phyloP scores from a whole-genome alignment of 352 stramenopile genomes.

The Phytopythium oedochilum region DNA sequence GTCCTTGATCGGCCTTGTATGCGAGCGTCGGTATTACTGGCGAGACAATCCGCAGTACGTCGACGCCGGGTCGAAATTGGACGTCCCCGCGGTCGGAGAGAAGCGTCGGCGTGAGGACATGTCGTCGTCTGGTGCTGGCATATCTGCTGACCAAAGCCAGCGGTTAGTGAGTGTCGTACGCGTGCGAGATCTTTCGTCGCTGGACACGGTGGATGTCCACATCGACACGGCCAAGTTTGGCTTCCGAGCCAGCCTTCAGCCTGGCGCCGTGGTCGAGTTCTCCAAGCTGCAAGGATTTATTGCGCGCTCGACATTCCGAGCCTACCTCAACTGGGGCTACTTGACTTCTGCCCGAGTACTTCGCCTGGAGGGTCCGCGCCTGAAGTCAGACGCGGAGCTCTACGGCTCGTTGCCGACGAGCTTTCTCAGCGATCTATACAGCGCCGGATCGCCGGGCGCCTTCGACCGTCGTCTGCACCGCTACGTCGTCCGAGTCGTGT shows the following conservation, averaged over 20 bases:
- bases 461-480: constrained; percentile 53
- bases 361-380: neutral
- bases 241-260: constrained; percentile 19
- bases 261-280: constrained; percentile 39
- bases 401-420: constrained; percentile 33
- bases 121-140: neutral
- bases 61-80: neutral
- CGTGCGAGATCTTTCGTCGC: constrained; percentile 35
- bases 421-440: constrained; percentile 46
- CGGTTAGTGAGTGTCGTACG: constrained; percentile 21
- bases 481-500: constrained; percentile 59
- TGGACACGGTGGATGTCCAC: constrained; percentile 43
- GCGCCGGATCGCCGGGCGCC: neutral
- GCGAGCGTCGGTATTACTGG: constrained; percentile 29
- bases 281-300: constrained; percentile 53
- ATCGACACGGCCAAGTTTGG: constrained; percentile 44
- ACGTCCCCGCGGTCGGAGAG: constrained; percentile 3
- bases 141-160: neutral
- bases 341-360: constrained; percentile 16
- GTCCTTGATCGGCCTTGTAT: constrained; percentile 27
- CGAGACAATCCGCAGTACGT: constrained; percentile 9
- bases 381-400: constrained; percentile 20
- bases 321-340: constrained; percentile 55
- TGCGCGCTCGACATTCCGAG: constrained; percentile 51
- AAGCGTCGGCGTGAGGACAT: neutral